Evolutionary conservation across 164 flowering plant genomes (phyloP).

Genomic region (Pachysandra terminalis): DNA sequence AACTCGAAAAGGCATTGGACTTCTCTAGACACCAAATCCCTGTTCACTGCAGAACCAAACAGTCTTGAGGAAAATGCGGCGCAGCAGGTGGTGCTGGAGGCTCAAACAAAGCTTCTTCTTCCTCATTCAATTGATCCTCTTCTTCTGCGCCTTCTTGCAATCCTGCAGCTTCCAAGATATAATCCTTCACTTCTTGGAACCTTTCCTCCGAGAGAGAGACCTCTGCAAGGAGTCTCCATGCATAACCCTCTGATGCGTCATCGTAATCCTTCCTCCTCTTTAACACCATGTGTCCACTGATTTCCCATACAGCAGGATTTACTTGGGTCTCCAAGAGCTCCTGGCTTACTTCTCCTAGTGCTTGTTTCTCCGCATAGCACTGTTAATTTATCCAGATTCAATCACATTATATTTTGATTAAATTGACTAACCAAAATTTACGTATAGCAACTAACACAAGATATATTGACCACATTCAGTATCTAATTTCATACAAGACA

Average conservation of each 20-base stretch:
- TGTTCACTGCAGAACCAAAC: constrained; percentile 30
- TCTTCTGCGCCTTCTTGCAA: constrained; percentile 11
- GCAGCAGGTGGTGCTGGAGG: constrained; percentile 11
- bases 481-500: no score
- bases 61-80: constrained; percentile 20
- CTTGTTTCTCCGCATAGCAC: constrained; percentile 92
- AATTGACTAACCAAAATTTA: neutral
- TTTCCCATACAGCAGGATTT: constrained; percentile 92
- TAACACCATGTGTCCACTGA: constrained; percentile 86
- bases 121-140: constrained; percentile 5
- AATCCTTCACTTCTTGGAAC: constrained; percentile 62
- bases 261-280: constrained; percentile 69
- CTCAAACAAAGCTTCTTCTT: constrained; percentile 18
- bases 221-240: constrained; percentile 79
- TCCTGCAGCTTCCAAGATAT: constrained; percentile 48
- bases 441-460: no score
- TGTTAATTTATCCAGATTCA: constrained; percentile 22
- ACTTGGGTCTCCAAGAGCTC: constrained; percentile 84
- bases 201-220: constrained; percentile 76
- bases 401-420: neutral
- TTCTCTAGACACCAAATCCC: neutral
- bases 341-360: constrained; percentile 67
- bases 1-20: no score
- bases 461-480: no score
- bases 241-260: constrained; percentile 65